Evolutionary conservation across 192 early-diverging fungal species (phyloP), one percentile per base, ranked within the genome.

Genomic region (Helicostylum pulchrum): DNA sequence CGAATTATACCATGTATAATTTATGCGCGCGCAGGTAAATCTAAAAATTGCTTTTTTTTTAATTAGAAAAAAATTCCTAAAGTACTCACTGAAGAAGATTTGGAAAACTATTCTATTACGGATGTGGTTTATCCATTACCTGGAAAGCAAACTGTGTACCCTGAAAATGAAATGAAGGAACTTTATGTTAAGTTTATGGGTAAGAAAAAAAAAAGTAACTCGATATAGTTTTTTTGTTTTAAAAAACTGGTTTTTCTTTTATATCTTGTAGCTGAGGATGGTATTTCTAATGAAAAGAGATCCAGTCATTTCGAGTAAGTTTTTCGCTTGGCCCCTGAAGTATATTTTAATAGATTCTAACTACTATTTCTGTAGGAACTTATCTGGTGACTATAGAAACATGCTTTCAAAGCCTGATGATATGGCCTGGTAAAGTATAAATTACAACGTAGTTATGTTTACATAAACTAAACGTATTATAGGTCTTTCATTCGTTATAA

Each of bases 41-140:
- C 14, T 52, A 36, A 48, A 71, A n/a, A n/a, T n/a, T n/a, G n/a
- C n/a, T n/a, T n/a, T n/a, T n/a, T n/a, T n/a, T n/a, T n/a, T n/a
- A n/a, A n/a, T n/a, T n/a, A n/a, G 62, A 34, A 34, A 5, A 71
- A 71, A 14, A 56, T 61, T 4, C 58, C 64, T n/a, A 72, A 80
- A 39, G 65, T 93, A 30, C 76, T 91, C 10, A 90, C 85, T 0
- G 82, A 83, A 12, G 88, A 90, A 15, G 83, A 93, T 60, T 65
- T 85, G 5, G 72, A 65, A 36, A 70, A 87, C 63, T 95, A 90
- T 68, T 80, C 85, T 2, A 92, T 97, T 48, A 79, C 83, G 53
- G 95, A 99, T 66, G 88, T 99, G 26, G 93, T 98, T 31, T 80
- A 97, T 67, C 97, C 97, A 9, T 67, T 94, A 47, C 95, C 95